phyloP scores from a whole-genome alignment of 257 asterid species.

The Fraxinus pennsylvanica region DNA sequence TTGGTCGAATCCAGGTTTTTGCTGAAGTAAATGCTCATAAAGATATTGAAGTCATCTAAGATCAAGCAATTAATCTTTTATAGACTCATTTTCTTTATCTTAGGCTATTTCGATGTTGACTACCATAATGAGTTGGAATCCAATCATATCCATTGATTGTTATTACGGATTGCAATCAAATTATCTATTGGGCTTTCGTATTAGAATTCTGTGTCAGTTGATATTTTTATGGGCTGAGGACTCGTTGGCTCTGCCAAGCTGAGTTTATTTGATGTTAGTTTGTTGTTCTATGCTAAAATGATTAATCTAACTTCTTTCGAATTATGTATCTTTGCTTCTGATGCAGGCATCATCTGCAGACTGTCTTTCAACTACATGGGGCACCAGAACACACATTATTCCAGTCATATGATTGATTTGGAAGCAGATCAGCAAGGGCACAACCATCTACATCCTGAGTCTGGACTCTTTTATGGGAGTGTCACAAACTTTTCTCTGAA shows the following conservation, averaged over 20 bases:
- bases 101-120: no score
- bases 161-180: not conserved
- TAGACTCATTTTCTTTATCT: not conserved
- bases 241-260: constrained; percentile 1
- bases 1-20: not conserved
- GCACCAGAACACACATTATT: constrained; percentile 57
- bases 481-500: constrained; percentile 53
- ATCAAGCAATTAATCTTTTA: not conserved
- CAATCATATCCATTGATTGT: not conserved
- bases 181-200: not conserved
- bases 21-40: not conserved
- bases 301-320: not conserved
- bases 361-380: constrained; percentile 49
- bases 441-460: constrained; percentile 53
- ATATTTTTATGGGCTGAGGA: not conserved
- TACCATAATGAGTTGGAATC: not conserved
- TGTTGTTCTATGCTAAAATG: not conserved
- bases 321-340: constrained; percentile 27
- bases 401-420: constrained; percentile 45
- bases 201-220: not conserved
- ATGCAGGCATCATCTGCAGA: constrained; percentile 44
- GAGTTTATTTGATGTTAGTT: not conserved
- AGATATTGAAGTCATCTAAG: not conserved
- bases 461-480: constrained; percentile 54
- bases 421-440: constrained; percentile 65